Conservation (phyloP, 345 rosid species). For the Triadica sebifera region DNA sequence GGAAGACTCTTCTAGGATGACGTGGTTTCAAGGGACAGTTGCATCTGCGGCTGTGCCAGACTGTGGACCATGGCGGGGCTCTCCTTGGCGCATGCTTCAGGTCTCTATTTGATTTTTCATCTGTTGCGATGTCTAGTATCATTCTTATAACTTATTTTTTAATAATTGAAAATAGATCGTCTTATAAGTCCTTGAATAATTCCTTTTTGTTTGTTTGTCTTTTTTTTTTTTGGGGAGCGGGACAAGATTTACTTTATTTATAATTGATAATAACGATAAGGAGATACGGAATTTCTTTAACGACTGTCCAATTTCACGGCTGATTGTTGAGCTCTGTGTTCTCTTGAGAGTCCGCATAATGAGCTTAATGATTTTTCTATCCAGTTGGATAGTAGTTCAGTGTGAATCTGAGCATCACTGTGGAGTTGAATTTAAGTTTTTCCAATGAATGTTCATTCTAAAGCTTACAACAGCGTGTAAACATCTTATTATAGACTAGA, state of each 20-base stretch:
- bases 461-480: too few relatives aligned
- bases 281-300: neutral
- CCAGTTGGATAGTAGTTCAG: too few relatives aligned
- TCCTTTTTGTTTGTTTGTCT: too few relatives aligned
- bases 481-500: neutral
- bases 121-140: neutral
- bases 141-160: neutral
- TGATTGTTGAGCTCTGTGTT: neutral
- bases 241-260: neutral
- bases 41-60: conserved; percentile 38
- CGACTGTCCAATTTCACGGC: neutral
- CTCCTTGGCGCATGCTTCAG: conserved; percentile 92
- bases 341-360: neutral
- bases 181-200: neutral
- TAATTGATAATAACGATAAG: neutral
- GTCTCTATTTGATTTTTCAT: conserved; percentile 30
- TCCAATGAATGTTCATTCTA: neutral
- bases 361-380: neutral
- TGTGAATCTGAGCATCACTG: neutral
- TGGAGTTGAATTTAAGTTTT: neutral
- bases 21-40: conserved; percentile 75
- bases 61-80: conserved; percentile 60
- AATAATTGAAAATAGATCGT: neutral
- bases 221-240: too few relatives aligned
- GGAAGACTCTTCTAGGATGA: conserved; percentile 69